Evolutionary conservation across 1,284 basidiomycete genomes (phyloP).

Genomic region (Malassezia obtusa): DNA sequence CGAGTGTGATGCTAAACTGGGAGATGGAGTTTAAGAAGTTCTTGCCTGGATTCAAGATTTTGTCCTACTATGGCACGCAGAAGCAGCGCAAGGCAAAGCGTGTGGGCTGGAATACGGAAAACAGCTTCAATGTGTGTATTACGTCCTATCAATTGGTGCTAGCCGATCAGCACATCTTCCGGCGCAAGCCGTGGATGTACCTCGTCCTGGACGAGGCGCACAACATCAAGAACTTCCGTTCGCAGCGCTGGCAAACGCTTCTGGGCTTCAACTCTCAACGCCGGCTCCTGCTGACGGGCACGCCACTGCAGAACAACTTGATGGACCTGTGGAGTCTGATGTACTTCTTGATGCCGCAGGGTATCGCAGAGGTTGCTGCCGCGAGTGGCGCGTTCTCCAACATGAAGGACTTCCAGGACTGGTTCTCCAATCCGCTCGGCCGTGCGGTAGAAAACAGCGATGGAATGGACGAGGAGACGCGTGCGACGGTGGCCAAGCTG

Average conservation of each 20-base stretch:
- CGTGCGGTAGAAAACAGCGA: slow-evolving; percentile 83
- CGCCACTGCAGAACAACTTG: slow-evolving; percentile 87
- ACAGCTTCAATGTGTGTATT: slow-evolving; percentile 89
- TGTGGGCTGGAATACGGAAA: slow-evolving; percentile 84
- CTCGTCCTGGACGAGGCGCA: slow-evolving; percentile 94
- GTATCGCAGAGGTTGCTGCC: slow-evolving; percentile 49
- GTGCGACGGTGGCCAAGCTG: slow-evolving; percentile 76
- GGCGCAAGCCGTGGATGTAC: slow-evolving; percentile 90
- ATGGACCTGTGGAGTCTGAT: slow-evolving; percentile 90
- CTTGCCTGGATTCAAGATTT: slow-evolving; percentile 78
- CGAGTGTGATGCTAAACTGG: slow-evolving; percentile 91
- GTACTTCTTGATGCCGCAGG: slow-evolving; percentile 86
- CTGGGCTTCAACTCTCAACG: slow-evolving; percentile 87
- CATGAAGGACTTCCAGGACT: slow-evolving; percentile 85
- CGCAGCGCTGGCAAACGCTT: slow-evolving; percentile 86
- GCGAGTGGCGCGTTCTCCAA: slow-evolving; percentile 70
- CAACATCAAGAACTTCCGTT: slow-evolving; percentile 97
- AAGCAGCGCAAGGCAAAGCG: slow-evolving; percentile 87
- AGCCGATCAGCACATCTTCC: slow-evolving; percentile 85
- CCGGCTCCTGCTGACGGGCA: slow-evolving; percentile 78
- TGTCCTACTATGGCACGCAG: slow-evolving; percentile 83
- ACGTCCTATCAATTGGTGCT: slow-evolving; percentile 85
- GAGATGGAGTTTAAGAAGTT: slow-evolving; percentile 99
- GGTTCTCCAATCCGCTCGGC: slow-evolving; percentile 82
- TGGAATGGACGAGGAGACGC: slow-evolving; percentile 68